Evolutionary conservation across 352 stramenopile genomes (phyloP), one percentile per base, ranked within the genome.

Genomic region (Pythium brachiatum): DNA sequence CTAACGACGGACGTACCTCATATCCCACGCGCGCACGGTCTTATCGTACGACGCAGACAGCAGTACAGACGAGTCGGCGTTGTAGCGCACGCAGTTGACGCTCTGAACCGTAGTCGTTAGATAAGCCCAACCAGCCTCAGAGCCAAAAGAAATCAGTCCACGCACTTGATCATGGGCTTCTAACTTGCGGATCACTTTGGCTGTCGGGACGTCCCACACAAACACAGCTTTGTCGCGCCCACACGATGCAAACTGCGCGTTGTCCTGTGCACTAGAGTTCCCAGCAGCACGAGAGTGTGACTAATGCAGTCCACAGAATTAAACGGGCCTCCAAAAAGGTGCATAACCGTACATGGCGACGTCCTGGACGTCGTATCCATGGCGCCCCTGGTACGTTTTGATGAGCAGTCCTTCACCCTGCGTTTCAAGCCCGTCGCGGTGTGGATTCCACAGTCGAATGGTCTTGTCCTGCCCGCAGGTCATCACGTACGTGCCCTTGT

Each of bases 401-500:
- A 97, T 59, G 26, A 96, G 66, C 29, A 97, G 50, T 8, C 77
- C 88, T 43, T 95, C 72, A 16, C 76, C 76, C 11, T 70, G 57
- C 7, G 72, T 69, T 25, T 92, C 87, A 2, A 76, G 70, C 3
- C 73, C 70, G 64, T 90, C 79, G 31, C 87, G 83, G 57, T 96
- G 87, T 18, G 89, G 89, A 60, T 97, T 97, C 83, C 85, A 97
- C 8, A 97, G 72, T 16, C 84, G 83, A 50, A 97, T 73, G 7
- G 76, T 94, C 48, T 90, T 87, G 73, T 97, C 89, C 64, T 95
- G 85, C 12, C 89, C 88, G 47, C 88, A 94, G 0, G 80, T 93
- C 82, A 96, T 94, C 57, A 92, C 88, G 62, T 96, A 96, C 53
- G 86, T 90, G 34, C 88, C 88, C 66, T 96, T 94, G 41, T 79